phyloP scores from a whole-genome alignment of 768 basidiomycete genomes.

The Pleurotus platypus region DNA sequence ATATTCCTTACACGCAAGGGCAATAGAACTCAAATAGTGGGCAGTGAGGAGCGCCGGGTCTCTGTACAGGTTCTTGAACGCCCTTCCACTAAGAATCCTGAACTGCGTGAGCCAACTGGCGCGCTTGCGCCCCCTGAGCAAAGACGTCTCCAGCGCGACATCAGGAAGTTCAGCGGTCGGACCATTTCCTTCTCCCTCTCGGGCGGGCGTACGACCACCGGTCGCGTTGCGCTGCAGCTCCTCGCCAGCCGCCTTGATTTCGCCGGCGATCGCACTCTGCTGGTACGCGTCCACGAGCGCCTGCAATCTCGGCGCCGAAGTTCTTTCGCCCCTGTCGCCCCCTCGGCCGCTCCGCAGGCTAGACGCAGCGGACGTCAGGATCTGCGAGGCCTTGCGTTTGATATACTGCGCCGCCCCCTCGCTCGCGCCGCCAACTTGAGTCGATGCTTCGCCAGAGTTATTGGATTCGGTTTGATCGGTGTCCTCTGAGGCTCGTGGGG shows the following conservation, averaged over 20 bases:
- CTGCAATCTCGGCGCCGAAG: conserved; percentile 57
- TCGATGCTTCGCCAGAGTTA: conserved; percentile 36
- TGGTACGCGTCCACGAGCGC: conserved; percentile 73
- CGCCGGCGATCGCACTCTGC: conserved; percentile 59
- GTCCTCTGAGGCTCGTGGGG: conserved; percentile 36
- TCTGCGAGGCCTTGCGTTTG: conserved; percentile 69
- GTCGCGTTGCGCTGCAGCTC: conserved; percentile 33
- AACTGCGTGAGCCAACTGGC: conserved; percentile 92
- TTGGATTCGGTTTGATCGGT: conserved; percentile 51
- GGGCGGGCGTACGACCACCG: conserved; percentile 9
- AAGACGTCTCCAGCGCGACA: conserved; percentile 60
- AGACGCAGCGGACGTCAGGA: conserved; percentile 55
- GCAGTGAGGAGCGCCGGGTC: conserved; percentile 89
- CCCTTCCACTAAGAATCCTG: conserved; percentile 87
- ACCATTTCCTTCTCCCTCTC: conserved; percentile 20
- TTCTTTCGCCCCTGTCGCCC: conserved; percentile 17
- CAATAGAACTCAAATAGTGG: conserved; percentile 85
- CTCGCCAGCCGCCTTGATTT: conserved; percentile 61
- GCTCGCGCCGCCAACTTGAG: conserved; percentile 24
- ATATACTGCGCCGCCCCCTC: conserved; percentile 34
- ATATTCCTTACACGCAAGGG: conserved; percentile 67
- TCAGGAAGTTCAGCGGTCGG: conserved; percentile 51
- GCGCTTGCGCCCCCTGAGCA: conserved; percentile 70
- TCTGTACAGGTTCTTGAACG: conserved; percentile 97
- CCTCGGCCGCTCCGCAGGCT: conserved; percentile 17